Percentiles rank a stretch among this genome's conserved stretches.
Evolutionary conservation across 306 rosid genomes (phyloP).

Genomic region (Medicago ruthenica): DNA sequence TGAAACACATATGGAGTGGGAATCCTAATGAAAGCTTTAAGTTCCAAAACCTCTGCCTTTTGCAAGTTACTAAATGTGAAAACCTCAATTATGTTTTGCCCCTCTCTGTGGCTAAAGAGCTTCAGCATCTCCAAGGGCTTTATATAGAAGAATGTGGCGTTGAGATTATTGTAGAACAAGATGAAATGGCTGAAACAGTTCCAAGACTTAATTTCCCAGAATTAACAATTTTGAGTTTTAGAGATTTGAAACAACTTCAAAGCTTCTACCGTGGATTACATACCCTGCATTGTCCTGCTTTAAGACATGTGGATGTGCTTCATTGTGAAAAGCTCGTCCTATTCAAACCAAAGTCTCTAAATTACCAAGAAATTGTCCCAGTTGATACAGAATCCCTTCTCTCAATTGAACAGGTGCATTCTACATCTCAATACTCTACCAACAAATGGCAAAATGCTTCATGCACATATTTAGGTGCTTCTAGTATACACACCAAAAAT

Average conservation of each 20-base stretch:
- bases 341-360: background rate
- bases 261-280: background rate
- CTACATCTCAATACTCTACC: too few species aligned
- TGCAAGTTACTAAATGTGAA: background rate
- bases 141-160: background rate
- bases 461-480: too few species aligned
- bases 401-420: background rate
- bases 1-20: background rate
- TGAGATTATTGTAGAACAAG: background rate
- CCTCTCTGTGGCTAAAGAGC: background rate
- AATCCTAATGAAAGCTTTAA: background rate
- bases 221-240: background rate
- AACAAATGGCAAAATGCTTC: too few species aligned
- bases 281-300: background rate
- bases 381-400: background rate
- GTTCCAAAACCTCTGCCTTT: background rate
- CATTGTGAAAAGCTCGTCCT: background rate
- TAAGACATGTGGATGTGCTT: background rate
- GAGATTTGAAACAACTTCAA: background rate
- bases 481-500: too few species aligned
- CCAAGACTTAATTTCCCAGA: background rate
- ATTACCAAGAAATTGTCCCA: background rate
- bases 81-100: background rate
- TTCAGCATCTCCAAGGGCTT: background rate
- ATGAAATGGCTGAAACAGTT: background rate